phyloP scores from a whole-genome alignment of 768 basidiomycete species.

The Amanita phalloides region DNA sequence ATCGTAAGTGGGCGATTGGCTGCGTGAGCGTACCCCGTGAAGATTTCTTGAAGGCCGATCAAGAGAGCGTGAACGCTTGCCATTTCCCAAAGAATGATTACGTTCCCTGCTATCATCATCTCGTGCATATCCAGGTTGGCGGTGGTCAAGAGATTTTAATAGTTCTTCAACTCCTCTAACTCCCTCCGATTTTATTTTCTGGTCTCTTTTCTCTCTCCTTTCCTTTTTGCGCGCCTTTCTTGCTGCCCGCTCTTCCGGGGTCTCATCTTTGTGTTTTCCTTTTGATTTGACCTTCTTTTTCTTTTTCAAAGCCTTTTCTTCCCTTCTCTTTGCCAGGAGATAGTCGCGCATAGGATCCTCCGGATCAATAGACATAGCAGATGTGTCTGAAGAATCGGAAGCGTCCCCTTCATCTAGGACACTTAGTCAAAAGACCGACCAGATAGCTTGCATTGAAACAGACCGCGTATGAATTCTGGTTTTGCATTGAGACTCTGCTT shows the following conservation, averaged over 20 bases:
- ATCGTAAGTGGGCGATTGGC: neutral
- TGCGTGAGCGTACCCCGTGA: conserved; percentile 9
- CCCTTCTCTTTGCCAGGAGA: conserved; percentile 62
- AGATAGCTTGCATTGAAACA: neutral
- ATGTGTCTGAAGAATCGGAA: conserved; percentile 58
- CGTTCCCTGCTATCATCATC: conserved; percentile 3
- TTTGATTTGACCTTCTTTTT: conserved; percentile 52
- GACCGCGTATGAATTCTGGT: conserved; percentile 48
- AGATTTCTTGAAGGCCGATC: conserved; percentile 15
- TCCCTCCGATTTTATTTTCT: conserved; percentile 49
- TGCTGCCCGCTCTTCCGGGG: conserved; percentile 65
- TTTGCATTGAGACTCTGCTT: conserved; percentile 82
- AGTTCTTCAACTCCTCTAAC: conserved; percentile 60
- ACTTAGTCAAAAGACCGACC: neutral
- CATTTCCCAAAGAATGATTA: neutral
- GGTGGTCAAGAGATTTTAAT: conserved; percentile 36
- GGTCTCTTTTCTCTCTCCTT: conserved; percentile 36
- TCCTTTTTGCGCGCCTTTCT: conserved; percentile 67
- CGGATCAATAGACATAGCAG: conserved; percentile 69
- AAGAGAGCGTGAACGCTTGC: conserved; percentile 10
- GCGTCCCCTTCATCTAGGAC: conserved; percentile 35
- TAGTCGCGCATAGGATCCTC: conserved; percentile 99
- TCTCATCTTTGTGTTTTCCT: conserved; percentile 63
- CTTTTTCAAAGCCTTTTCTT: conserved; percentile 62
- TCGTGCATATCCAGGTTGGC: conserved; percentile 13